phyloP scores from a whole-genome alignment of 441 rosid species.

The Populus hybrid region DNA sequence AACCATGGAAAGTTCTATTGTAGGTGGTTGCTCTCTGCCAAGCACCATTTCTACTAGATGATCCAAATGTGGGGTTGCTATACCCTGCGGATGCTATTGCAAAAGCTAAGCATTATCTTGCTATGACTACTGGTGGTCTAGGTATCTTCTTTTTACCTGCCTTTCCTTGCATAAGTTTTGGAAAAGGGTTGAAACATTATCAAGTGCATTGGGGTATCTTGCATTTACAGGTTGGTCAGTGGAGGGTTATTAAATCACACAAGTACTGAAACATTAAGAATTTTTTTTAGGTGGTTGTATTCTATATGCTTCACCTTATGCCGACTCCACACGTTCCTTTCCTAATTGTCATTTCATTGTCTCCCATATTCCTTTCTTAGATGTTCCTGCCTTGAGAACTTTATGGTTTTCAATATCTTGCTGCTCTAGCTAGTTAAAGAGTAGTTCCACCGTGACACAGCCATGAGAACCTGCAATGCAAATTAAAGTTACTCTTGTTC shows the following conservation, averaged over 20 bases:
- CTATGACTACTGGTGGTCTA: conserved; percentile 80
- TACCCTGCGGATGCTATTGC: conserved; percentile 98
- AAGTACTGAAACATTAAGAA: no score
- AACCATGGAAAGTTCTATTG: conserved; percentile 21
- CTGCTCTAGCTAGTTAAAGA: conserved; percentile 2
- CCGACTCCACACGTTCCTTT: background rate
- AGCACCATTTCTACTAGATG: conserved; percentile 94
- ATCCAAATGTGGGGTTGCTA: conserved; percentile 83
- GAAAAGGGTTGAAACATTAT: background rate
- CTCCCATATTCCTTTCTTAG: background rate
- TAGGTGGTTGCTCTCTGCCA: conserved; percentile 97
- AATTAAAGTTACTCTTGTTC: conserved; percentile 8
- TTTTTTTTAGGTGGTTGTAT: background rate
- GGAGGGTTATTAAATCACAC: background rate
- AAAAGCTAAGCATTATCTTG: conserved; percentile 87
- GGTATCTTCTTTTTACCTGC: conserved; percentile 44
- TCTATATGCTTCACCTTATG: background rate
- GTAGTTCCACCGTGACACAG: background rate
- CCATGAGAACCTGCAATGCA: background rate
- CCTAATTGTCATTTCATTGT: background rate
- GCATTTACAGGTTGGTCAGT: background rate
- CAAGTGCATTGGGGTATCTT: background rate
- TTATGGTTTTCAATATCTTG: background rate
- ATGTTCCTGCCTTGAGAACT: background rate
- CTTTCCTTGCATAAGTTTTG: background rate